Evolutionary conservation across 768 basidiomycete species (phyloP).

Genomic region (Boletus fagicola): DNA sequence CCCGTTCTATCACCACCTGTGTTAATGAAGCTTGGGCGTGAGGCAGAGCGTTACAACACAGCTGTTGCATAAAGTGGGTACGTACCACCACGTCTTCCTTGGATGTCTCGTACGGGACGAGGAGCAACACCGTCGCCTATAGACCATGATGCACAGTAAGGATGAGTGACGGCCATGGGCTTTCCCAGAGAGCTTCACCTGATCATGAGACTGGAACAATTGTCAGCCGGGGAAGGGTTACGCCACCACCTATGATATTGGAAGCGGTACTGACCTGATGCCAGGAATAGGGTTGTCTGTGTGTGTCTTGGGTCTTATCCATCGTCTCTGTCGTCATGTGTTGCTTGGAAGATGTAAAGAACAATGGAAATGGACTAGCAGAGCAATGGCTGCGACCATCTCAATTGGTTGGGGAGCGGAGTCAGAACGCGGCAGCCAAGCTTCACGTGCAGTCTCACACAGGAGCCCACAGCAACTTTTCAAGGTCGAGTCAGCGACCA

Average conservation of each 20-base stretch:
- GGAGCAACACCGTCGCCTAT: slow-evolving; percentile 73
- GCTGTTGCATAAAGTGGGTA: background rate
- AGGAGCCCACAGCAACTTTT: slow-evolving; percentile 2
- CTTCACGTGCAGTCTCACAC: slow-evolving; percentile 28
- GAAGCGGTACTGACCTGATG: slow-evolving; percentile 61
- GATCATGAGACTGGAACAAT: slow-evolving; percentile 72
- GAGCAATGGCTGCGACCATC: slow-evolving; percentile 18
- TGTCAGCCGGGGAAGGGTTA: slow-evolving; percentile 15
- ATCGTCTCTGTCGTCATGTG: slow-evolving; percentile 16
- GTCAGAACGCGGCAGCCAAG: slow-evolving; percentile 30
- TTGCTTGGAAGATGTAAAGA: slow-evolving; percentile 13
- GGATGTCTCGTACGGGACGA: slow-evolving; percentile 68
- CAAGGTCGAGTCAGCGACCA: background rate
- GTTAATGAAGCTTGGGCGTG: background rate
- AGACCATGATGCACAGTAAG: slow-evolving; percentile 18
- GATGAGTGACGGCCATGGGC: slow-evolving; percentile 13
- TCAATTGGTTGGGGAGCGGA: slow-evolving; percentile 31
- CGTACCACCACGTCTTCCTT: slow-evolving; percentile 71
- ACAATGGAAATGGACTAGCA: slow-evolving; percentile 10
- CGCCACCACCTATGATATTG: slow-evolving; percentile 15
- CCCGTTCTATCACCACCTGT: slow-evolving; percentile 71
- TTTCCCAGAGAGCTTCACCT: slow-evolving; percentile 42
- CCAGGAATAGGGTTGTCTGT: slow-evolving; percentile 67
- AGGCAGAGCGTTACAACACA: background rate
- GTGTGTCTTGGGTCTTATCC: slow-evolving; percentile 29